Conservation (phyloP, 768 basidiomycete species). For the Gloeostereum incarnatum region DNA sequence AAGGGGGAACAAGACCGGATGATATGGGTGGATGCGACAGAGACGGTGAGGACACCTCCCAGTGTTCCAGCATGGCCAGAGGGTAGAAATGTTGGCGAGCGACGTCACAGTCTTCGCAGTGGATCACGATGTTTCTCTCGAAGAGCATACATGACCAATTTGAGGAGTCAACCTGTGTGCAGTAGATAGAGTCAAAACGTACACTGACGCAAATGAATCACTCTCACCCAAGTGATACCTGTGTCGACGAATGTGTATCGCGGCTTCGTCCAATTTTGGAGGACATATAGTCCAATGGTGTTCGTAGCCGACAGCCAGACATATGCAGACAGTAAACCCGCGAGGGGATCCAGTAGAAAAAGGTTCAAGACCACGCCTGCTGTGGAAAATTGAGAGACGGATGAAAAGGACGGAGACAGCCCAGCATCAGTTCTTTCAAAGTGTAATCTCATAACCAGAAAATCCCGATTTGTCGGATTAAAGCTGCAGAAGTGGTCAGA, state of each 20-base stretch:
- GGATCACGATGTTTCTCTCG: constrained; percentile 59
- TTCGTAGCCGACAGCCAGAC: constrained; percentile 53
- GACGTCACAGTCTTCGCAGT: constrained; percentile 58
- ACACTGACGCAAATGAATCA: neutral
- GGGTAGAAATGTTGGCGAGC: constrained; percentile 70
- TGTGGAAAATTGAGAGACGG: constrained; percentile 54
- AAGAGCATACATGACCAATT: constrained; percentile 74
- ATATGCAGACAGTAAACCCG: constrained; percentile 54
- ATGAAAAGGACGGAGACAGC: constrained; percentile 39
- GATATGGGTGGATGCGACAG: constrained; percentile 10
- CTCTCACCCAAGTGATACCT: constrained; percentile 61
- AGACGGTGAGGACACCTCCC: no score
- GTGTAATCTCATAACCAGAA: constrained; percentile 58
- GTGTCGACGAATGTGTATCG: constrained; percentile 71
- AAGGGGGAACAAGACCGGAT: constrained; percentile 29
- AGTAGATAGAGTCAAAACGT: constrained; percentile 2
- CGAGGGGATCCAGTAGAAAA: constrained; percentile 59
- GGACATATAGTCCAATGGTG: constrained; percentile 51
- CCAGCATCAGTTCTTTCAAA: constrained; percentile 45
- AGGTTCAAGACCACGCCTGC: constrained; percentile 70
- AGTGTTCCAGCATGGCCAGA: constrained; percentile 26
- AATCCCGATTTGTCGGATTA: constrained; percentile 26
- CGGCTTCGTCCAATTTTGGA: constrained; percentile 55
- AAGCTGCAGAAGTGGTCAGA: neutral
- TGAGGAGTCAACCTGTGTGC: constrained; percentile 45